phyloP scores from a whole-genome alignment of 768 basidiomycete genomes.

The Leccinum variicolor region DNA sequence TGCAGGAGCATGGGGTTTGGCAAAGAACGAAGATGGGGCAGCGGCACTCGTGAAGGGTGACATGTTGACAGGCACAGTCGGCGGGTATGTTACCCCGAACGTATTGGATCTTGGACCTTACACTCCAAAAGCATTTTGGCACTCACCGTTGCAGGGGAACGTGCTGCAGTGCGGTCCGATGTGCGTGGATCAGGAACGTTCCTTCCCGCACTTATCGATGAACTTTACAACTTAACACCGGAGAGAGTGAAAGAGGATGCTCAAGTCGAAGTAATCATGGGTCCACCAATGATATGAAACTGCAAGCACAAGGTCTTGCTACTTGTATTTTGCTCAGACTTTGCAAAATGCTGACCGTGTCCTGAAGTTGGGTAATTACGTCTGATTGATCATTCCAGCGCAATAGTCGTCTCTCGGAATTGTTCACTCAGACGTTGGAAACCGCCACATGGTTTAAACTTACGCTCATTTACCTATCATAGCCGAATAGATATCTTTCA shows the following conservation, averaged over 20 bases:
- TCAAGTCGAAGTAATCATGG: conserved; percentile 25
- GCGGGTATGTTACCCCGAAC: conserved; percentile 52
- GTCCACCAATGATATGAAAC: too few relatives aligned
- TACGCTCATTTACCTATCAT: too few relatives aligned
- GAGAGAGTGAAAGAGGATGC: conserved; percentile 30
- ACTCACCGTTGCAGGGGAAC: conserved; percentile 58
- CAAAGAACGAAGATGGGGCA: conserved; percentile 22
- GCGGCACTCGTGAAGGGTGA: conserved; percentile 66
- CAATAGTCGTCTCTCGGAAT: too few relatives aligned
- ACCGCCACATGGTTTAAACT: too few relatives aligned
- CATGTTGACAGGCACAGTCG: conserved; percentile 71
- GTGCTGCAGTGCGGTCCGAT: conserved; percentile 47
- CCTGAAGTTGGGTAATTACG: too few relatives aligned
- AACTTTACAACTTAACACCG: conserved; percentile 44
- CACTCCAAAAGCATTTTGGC: conserved; percentile 44
- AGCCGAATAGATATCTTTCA: too few relatives aligned
- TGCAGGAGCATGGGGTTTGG: conserved; percentile 55
- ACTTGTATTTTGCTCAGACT: too few relatives aligned
- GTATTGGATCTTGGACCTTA: conserved; percentile 3
- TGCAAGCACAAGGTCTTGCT: too few relatives aligned
- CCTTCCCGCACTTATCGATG: conserved; percentile 62
- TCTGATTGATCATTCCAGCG: too few relatives aligned
- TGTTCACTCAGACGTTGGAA: too few relatives aligned
- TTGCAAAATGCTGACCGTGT: too few relatives aligned
- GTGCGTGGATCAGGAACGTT: conserved; percentile 65